Conservation (phyloP, 2,329 filamentous ascomycete species). For the Cytospora piceae region DNA sequence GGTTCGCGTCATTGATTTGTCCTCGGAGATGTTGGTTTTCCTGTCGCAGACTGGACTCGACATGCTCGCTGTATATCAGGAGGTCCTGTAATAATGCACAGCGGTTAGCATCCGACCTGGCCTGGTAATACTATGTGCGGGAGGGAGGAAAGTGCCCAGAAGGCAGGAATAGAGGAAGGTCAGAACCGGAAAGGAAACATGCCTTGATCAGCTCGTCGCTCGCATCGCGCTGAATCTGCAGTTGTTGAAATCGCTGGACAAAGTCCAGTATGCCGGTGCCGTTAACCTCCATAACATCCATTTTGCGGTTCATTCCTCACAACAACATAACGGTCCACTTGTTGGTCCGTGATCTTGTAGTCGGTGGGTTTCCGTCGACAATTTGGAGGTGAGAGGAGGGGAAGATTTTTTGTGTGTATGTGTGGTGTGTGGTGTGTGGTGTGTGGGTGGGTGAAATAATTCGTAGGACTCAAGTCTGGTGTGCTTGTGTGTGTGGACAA, state of each 20-base stretch:
- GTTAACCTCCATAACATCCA: constrained; percentile 14
- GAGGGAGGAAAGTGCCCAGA: no score
- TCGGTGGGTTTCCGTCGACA: background rate
- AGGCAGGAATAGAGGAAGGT: background rate
- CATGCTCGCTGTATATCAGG: constrained; percentile 48
- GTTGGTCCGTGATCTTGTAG: background rate
- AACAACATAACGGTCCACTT: background rate
- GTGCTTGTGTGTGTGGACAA: background rate
- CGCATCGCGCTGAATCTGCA: constrained; percentile 47
- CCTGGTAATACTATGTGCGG: background rate
- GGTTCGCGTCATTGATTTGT: constrained; percentile 48
- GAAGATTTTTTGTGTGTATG: background rate
- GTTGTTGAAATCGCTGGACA: constrained; percentile 49
- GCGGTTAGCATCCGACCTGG: background rate
- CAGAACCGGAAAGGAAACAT: constrained; percentile 29
- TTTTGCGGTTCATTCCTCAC: constrained; percentile 21
- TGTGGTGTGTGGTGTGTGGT: no score
- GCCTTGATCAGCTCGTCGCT: constrained; percentile 54
- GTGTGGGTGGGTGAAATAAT: background rate
- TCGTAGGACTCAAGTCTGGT: no score
- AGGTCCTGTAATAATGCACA: constrained; percentile 48
- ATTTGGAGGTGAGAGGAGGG: background rate
- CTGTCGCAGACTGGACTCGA: constrained; percentile 48
- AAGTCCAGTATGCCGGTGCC: constrained; percentile 41
- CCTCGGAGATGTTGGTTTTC: constrained; percentile 50